Evolutionary conservation across 371 early-diverging fungal genomes (phyloP), one percentile per base, ranked within the genome.

Genomic region (Syncephalastrum sp.): DNA sequence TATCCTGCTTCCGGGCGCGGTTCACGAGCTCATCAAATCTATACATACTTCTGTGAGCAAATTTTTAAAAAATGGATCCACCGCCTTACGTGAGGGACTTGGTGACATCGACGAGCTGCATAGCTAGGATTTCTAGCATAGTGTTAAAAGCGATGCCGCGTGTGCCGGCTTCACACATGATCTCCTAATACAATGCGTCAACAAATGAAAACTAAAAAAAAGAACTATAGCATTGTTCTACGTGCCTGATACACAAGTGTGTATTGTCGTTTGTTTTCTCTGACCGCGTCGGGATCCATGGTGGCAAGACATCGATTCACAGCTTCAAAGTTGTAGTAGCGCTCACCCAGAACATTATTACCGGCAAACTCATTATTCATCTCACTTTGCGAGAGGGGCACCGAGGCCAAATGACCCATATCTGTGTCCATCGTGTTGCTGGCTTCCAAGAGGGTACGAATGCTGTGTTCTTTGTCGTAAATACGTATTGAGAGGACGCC

Each of bases 91-190:
- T 79, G 1, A 82, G 61, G 0, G 82, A 72, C 50, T 74, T 71
- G 12, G 75, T 67, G 6, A 65, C 65, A 61, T 82, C 79, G 1
- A 80, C 77, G 5, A 80, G 54, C 7, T 68, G 75, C 49, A 77
- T 65, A 1, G 79, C 73, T 1, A 82, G 56, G 10, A 77, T 78
- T 43, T 70, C 63, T 38, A 82, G 60, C 54, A 77, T 74, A 4
- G 63, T 54, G 16, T 76, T 69, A 56, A 82, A 82, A 5, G 77
- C 56, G n/a, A 82, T 59, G 0, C 82, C 81, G 10, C 69, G 64
- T 24, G 64, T 23, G 1, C 57, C 49, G 7, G 67, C 58, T 4
- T 64, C 21, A 19, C 63, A 55, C 23, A 54, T 47, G 15, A 67
- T 57, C 56, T 72, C 69, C 70, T 70, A 48, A 21, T 8, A 48